Conservation (phyloP, 177 flowering plant species). For the Vitis hybrid region DNA sequence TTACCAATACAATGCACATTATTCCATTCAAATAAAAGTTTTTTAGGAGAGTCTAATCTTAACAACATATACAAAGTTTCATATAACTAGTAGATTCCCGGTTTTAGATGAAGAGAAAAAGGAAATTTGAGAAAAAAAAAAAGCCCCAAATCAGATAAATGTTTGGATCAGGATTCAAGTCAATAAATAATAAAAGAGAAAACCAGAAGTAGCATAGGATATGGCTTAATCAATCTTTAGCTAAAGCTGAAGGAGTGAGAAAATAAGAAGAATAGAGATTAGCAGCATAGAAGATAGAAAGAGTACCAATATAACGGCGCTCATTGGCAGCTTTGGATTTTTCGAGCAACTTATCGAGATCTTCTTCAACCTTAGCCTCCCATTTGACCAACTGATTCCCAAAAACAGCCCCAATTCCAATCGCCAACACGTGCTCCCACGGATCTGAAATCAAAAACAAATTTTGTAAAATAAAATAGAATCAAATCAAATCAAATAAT, state of each 20-base stretch:
- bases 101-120: too few species aligned
- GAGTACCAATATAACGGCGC: conserved; percentile 77
- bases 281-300: background rate
- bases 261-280: background rate
- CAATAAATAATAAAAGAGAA: background rate
- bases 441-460: conserved; percentile 51
- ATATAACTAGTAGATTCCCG: too few species aligned
- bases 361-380: conserved; percentile 71
- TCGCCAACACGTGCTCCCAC: conserved; percentile 85
- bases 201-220: background rate
- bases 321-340: conserved; percentile 92
- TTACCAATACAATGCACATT: too few species aligned
- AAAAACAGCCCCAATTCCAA: conserved; percentile 80
- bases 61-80: too few species aligned
- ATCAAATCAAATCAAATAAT: too few species aligned
- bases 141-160: conserved; percentile 11
- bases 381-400: conserved; percentile 80
- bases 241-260: background rate
- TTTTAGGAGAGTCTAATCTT: too few species aligned
- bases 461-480: background rate
- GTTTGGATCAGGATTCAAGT: too few species aligned
- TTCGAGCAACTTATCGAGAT: conserved; percentile 79
- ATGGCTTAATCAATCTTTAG: too few species aligned
- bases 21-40: too few species aligned
- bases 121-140: too few species aligned